phyloP scores from a whole-genome alignment of 2,329 filamentous ascomycete species.

The Apiospora arundinis region DNA sequence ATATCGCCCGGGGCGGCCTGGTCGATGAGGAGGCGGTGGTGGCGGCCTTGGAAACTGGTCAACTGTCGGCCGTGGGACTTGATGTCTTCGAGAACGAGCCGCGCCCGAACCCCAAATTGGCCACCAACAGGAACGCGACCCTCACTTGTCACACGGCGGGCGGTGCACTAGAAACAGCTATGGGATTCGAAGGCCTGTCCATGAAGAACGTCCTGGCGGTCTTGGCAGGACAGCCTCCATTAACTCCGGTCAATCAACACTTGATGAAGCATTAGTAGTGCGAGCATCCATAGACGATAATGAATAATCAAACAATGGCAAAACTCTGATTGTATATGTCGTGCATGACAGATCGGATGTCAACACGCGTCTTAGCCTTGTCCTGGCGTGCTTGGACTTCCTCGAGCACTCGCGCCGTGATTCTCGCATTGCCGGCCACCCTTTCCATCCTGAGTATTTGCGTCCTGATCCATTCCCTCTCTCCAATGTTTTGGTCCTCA shows the following conservation, averaged over 20 bases:
- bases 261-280: no score
- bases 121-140: constrained; percentile 42
- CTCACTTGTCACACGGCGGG: constrained; percentile 62
- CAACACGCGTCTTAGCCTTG: constrained; percentile 45
- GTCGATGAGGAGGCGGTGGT: constrained; percentile 39
- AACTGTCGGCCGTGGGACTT: constrained; percentile 52
- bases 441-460: constrained; percentile 56
- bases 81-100: constrained; percentile 62
- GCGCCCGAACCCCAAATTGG: constrained; percentile 46
- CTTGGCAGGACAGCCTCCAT: constrained; percentile 47
- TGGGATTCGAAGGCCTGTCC: constrained; percentile 59
- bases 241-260: constrained; percentile 61
- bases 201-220: constrained; percentile 61
- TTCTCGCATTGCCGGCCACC: constrained; percentile 50
- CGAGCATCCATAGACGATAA: not conserved
- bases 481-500: constrained; percentile 56
- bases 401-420: constrained; percentile 52
- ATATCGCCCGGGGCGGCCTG: constrained; percentile 41
- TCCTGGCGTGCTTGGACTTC: constrained; percentile 54
- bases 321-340: constrained; percentile 58
- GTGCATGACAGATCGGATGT: constrained; percentile 54
- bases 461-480: constrained; percentile 57
- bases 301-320: constrained; percentile 52
- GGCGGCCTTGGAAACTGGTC: constrained; percentile 44
- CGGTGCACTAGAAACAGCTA: constrained; percentile 58